phyloP scores from a whole-genome alignment of 768 basidiomycete genomes.

The Naganishia kalamii region DNA sequence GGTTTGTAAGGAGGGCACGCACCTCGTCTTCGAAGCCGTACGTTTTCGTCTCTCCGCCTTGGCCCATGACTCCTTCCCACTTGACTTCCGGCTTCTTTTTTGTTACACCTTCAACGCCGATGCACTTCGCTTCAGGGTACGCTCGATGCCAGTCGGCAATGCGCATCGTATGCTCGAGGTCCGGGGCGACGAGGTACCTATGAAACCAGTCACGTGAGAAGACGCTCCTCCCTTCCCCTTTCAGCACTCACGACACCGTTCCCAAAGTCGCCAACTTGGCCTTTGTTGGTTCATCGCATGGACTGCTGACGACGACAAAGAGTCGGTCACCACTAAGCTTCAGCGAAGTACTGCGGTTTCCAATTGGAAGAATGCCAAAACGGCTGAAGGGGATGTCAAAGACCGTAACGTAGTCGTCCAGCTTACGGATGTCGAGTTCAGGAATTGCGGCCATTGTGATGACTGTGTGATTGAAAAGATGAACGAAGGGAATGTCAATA shows the following conservation, averaged over 20 bases:
- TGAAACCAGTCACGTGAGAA: neutral
- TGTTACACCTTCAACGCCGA: conserved; percentile 60
- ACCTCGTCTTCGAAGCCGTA: conserved; percentile 67
- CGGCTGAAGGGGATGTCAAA: conserved; percentile 52
- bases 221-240: neutral
- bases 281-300: conserved; percentile 62
- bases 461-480: too few species aligned
- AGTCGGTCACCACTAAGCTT: conserved; percentile 62
- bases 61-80: conserved; percentile 57
- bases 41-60: conserved; percentile 57
- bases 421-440: conserved; percentile 38
- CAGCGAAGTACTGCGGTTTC: conserved; percentile 77
- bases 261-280: conserved; percentile 60
- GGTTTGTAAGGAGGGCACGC: neutral
- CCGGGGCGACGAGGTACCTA: conserved; percentile 47
- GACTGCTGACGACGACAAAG: conserved; percentile 74
- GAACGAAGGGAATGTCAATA: too few species aligned
- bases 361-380: conserved; percentile 64
- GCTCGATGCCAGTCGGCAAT: conserved; percentile 52
- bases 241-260: conserved; percentile 57
- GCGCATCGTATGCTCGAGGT: conserved; percentile 47
- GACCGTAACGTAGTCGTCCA: conserved; percentile 43
- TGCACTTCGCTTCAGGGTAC: conserved; percentile 54
- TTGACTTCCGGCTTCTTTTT: conserved; percentile 49
- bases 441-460: conserved; percentile 15